phyloP scores from a whole-genome alignment of 176 grass and related monocot species.

The Oryza nivara region DNA sequence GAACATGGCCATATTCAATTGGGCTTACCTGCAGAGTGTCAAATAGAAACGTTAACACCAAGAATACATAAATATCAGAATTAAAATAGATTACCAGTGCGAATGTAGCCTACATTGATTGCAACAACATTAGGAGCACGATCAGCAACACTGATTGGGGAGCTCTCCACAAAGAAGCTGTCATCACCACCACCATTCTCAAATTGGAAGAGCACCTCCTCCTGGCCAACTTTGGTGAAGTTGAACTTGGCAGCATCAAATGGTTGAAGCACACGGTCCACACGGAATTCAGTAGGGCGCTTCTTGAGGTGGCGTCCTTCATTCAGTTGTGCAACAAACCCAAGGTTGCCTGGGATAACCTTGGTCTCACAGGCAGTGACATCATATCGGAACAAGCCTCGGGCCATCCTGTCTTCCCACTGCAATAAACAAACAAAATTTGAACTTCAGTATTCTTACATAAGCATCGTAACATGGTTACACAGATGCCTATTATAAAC shows the following conservation, averaged over 20 bases:
- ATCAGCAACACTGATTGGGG: conserved; percentile 30
- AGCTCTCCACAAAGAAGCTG: conserved; percentile 46
- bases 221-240: conserved; percentile 87
- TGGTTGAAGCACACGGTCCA: conserved; percentile 84
- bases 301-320: conserved; percentile 99
- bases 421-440: conserved; percentile 34
- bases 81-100: conserved; percentile 7
- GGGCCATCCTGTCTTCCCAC: conserved; percentile 89
- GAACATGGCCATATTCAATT: conserved; percentile 87
- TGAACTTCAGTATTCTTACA: conserved; percentile 19
- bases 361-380: conserved; percentile 97
- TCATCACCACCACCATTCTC: conserved; percentile 45
- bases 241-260: conserved; percentile 87
- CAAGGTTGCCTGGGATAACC: conserved; percentile 81
- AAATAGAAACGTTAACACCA: conserved; percentile 19
- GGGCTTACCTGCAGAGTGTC: conserved; percentile 77
- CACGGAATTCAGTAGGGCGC: conserved; percentile 85
- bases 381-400: conserved; percentile 91
- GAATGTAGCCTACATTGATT: conserved; percentile 67
- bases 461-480: not conserved
- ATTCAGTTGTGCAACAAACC: conserved; percentile 94
- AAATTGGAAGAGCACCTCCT: conserved; percentile 81
- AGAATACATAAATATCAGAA: conserved; percentile 27
- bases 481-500: not conserved
- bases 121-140: conserved; percentile 56